Evolutionary conservation across 305 asterid genomes (phyloP).

Genomic region (Solanum hybrid): DNA sequence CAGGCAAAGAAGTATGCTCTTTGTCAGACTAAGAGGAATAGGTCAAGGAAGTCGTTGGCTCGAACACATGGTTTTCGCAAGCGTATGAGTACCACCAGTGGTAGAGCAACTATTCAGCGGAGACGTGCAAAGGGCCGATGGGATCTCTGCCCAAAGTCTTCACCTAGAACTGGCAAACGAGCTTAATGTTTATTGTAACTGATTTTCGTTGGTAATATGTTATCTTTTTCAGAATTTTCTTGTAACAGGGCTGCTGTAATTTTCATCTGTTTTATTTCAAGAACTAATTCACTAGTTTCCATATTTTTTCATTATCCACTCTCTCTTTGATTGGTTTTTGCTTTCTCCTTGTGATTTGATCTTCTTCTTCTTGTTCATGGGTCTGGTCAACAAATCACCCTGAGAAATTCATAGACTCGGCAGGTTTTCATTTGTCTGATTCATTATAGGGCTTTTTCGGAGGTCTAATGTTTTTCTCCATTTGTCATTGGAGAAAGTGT

Average conservation of each 20-base stretch:
- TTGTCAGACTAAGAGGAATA: slow-evolving; percentile 86
- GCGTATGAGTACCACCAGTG: slow-evolving; percentile 78
- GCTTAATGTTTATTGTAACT: slow-evolving; percentile 7
- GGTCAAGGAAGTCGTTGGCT: slow-evolving; percentile 81
- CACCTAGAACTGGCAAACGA: slow-evolving; percentile 32
- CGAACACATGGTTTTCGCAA: slow-evolving; percentile 77
- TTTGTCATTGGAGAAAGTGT: not conserved
- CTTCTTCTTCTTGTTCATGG: not conserved
- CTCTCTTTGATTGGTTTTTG: not conserved
- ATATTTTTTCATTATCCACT: not conserved
- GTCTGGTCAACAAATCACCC: not conserved
- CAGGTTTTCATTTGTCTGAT: not conserved
- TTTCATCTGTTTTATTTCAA: not conserved
- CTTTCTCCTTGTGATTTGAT: not conserved
- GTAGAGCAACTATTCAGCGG: slow-evolving; percentile 59
- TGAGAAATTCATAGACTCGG: not conserved
- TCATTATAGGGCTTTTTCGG: not conserved
- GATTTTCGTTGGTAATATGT: not conserved
- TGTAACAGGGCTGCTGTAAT: not conserved
- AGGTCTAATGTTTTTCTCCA: not conserved
- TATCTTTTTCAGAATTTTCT: not conserved
- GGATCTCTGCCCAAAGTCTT: slow-evolving; percentile 61
- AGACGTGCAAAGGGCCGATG: slow-evolving; percentile 84
- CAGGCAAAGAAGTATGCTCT: slow-evolving; percentile 44
- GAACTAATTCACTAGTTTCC: not conserved